Evolutionary conservation across 1,284 basidiomycete species (phyloP).

Genomic region (Naganishia sp.): DNA sequence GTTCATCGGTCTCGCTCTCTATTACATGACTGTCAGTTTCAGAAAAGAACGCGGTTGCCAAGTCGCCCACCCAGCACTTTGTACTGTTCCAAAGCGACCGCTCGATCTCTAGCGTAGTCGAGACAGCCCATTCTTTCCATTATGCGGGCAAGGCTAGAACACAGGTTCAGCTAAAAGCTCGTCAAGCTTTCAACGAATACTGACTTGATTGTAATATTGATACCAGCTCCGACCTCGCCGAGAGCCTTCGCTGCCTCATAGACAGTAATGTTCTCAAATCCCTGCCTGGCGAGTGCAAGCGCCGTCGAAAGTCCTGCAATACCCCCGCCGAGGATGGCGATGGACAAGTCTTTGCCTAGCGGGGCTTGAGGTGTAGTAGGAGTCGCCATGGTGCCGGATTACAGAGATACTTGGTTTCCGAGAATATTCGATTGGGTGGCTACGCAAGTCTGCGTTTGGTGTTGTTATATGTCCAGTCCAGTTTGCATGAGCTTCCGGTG

Average conservation of each 20-base stretch:
- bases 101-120: slow-evolving; percentile 39
- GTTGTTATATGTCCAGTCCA: too few relatives aligned
- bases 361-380: slow-evolving; percentile 20
- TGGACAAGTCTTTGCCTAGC: slow-evolving; percentile 7
- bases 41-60: too few relatives aligned
- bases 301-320: slow-evolving; percentile 45
- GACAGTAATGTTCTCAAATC: slow-evolving; percentile 43
- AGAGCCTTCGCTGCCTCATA: slow-evolving; percentile 42
- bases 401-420: too few relatives aligned
- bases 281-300: slow-evolving; percentile 41
- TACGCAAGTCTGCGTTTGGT: too few relatives aligned
- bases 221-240: slow-evolving; percentile 48
- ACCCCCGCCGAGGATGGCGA: slow-evolving; percentile 38
- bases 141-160: slow-evolving; percentile 37
- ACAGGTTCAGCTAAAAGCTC: background rate
- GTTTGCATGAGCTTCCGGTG: too few relatives aligned
- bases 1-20: slow-evolving; percentile 45
- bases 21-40: background rate
- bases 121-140: slow-evolving; percentile 42
- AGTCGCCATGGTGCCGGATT: slow-evolving; percentile 9
- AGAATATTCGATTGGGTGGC: too few relatives aligned
- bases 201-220: slow-evolving; percentile 46
- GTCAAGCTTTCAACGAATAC: background rate
- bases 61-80: slow-evolving; percentile 41
- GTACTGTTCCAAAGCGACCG: slow-evolving; percentile 42